Conservation (phyloP, 257 asterid species). For the Scutellaria baicalensis region DNA sequence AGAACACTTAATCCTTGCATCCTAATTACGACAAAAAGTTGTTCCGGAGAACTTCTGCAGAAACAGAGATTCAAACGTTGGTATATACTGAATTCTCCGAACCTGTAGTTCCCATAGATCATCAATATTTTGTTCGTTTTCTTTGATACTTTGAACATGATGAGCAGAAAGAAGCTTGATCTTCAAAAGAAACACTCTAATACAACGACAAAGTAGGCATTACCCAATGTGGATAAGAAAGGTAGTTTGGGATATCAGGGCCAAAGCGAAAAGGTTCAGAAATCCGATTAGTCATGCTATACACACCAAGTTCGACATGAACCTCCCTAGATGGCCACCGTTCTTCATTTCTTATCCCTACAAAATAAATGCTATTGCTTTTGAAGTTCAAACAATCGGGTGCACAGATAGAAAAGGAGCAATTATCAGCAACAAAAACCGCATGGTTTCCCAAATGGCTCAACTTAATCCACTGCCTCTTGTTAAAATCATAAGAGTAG, state of each 20-base stretch:
- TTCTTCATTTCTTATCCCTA: neutral
- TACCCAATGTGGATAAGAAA: constrained; percentile 16
- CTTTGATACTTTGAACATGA: neutral
- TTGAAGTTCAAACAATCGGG: constrained; percentile 11
- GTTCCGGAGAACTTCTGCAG: neutral
- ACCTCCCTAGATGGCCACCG: neutral
- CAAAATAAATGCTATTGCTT: constrained; percentile 26
- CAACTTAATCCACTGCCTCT: constrained; percentile 22
- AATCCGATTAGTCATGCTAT: constrained; percentile 1
- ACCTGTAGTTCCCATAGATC: neutral
- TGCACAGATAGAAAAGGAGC: constrained; percentile 7
- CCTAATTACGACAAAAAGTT: neutral
- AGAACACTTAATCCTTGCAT: neutral
- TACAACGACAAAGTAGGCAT: constrained; percentile 10
- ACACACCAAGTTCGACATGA: constrained; percentile 4
- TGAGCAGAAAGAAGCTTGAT: neutral
- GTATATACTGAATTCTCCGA: no score
- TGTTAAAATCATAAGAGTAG: constrained; percentile 17
- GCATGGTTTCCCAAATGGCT: constrained; percentile 24
- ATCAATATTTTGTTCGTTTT: neutral
- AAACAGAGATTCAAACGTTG: neutral
- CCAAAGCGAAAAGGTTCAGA: neutral
- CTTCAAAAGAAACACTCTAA: neutral
- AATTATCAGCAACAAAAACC: constrained; percentile 23
- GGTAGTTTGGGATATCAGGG: neutral